Evolutionary conservation across 1,284 basidiomycete species (phyloP).

Genomic region (Volvariella volvacea): DNA sequence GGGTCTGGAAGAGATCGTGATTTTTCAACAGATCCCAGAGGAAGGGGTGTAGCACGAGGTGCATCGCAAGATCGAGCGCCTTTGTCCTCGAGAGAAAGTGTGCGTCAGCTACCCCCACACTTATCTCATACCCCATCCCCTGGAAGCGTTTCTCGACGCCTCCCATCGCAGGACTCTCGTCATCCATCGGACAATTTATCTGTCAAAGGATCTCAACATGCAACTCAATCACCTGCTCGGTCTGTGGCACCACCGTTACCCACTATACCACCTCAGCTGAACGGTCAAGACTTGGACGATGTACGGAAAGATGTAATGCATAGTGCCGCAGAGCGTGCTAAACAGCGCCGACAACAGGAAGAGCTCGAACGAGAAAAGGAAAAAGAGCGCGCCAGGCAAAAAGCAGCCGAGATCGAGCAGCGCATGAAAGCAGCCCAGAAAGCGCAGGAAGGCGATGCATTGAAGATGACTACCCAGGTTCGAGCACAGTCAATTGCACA

Average conservation of each 20-base stretch:
- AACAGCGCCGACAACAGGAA: constrained; percentile 72
- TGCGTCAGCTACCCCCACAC: constrained; percentile 43
- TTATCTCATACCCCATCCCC: constrained; percentile 20
- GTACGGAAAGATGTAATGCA: constrained; percentile 84
- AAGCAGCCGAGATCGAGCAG: constrained; percentile 82
- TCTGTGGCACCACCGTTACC: constrained; percentile 34
- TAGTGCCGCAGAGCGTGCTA: constrained; percentile 81
- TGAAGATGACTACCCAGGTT: constrained; percentile 12
- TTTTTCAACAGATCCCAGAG: neutral
- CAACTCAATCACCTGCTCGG: constrained; percentile 34
- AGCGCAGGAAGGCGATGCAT: constrained; percentile 22
- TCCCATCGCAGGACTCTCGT: constrained; percentile 32
- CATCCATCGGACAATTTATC: constrained; percentile 14
- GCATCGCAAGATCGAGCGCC: neutral
- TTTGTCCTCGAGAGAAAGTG: constrained; percentile 23
- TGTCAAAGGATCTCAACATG: constrained; percentile 17
- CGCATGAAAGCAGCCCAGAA: constrained; percentile 47
- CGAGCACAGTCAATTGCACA: constrained; percentile 1
- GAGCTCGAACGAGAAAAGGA: constrained; percentile 82
- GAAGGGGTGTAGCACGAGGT: too few species aligned
- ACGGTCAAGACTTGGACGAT: constrained; percentile 58
- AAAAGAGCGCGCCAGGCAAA: constrained; percentile 77
- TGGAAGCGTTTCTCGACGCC: constrained; percentile 17
- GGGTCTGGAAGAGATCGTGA: constrained; percentile 20
- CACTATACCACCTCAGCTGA: constrained; percentile 22